Base-by-base conservation (phyloP, 169 alveolate species). In the Theileria sp. region DNA sequence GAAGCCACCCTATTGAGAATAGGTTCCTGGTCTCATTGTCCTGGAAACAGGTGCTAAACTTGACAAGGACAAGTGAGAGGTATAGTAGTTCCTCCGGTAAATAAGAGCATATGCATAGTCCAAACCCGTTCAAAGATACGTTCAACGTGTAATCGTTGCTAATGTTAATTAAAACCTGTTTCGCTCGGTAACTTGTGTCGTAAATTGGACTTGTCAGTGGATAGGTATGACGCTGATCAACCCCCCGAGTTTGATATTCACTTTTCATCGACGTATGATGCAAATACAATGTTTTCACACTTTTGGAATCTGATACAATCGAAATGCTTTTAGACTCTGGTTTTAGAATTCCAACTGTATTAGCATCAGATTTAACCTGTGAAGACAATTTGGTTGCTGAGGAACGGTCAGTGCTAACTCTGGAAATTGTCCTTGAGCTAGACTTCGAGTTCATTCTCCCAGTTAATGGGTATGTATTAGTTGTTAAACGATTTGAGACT, bases 1-100 rank as follows among this genome's bases (percentile, higher is more conserved):
- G 90, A 0, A 84, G 69, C 90, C 90, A 84, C 15, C 87, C 90
- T 9, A 84, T 21, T 13, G 90, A 84, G 26, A 77, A 76, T 3
- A 36, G 15, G 34, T 69, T 34, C 32, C 36, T 13, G n/a, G 68
- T 58, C 38, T 76, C 88, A 30, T 60, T 79, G 51, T 82, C 76
- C 34, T 82, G 83, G 51, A 76, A 56, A 66, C 58, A 58, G 36
- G 76, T 61, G 28, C 23, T 19, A 56, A 84, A 38, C 61, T 84
- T 75, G 70, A 77, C 64, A 65, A 78, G 54, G 26, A 85, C 68
- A 30, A 77, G 34, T 44, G 90, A 84, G 23, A 84, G 30, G 65
- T 84, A 84, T 66, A 79, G 49, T 25, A 84, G 21, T 65, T 84
- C 88, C 58, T 82, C 87, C 17, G 86, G 64, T 8, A 70, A 34